Conservation (phyloP, 164 flowering plant genomes). For the Stephania japonica region DNA sequence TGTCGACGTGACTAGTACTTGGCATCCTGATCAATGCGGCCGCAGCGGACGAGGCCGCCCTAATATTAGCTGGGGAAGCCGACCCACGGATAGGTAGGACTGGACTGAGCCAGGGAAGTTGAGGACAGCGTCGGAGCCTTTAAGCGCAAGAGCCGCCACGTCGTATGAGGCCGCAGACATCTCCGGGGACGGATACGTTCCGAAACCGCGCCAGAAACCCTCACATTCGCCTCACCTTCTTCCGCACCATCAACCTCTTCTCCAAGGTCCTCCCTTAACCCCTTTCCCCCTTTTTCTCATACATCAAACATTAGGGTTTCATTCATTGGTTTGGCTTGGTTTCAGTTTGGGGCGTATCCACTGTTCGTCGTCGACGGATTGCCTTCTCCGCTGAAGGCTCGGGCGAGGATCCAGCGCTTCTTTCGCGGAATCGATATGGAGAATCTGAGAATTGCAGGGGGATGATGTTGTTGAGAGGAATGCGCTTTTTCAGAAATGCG, state of each 20-base stretch:
- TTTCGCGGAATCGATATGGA: slow-evolving; percentile 44
- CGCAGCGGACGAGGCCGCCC: slow-evolving; percentile 53
- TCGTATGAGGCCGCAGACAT: slow-evolving; percentile 93
- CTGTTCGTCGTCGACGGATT: slow-evolving; percentile 84
- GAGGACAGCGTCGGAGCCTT: slow-evolving; percentile 43
- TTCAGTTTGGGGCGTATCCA: slow-evolving; percentile 87
- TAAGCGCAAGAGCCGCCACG: slow-evolving; percentile 67
- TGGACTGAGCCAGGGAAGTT: slow-evolving; percentile 51
- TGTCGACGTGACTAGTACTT: too few species aligned
- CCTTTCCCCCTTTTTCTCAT: slow-evolving; percentile 34
- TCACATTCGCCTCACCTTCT: slow-evolving; percentile 77
- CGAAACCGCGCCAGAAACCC: slow-evolving; percentile 49
- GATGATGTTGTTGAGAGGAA: slow-evolving; percentile 59
- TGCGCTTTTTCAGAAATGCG: slow-evolving; percentile 48
- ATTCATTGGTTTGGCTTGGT: not conserved
- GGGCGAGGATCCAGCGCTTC: slow-evolving; percentile 58
- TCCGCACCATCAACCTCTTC: slow-evolving; percentile 78
- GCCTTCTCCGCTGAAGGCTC: slow-evolving; percentile 70
- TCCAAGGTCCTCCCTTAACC: slow-evolving; percentile 60
- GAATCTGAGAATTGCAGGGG: slow-evolving; percentile 20
- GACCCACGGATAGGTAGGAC: slow-evolving; percentile 41
- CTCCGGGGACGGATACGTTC: slow-evolving; percentile 67
- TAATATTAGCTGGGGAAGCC: slow-evolving; percentile 40
- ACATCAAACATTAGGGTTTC: not conserved
- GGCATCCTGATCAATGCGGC: slow-evolving; percentile 29